A percentile compares a stretch with the other conserved stretches of the same genome.
Evolutionary conservation across 495 filamentous ascomycete species (phyloP).

Genomic region (Thermothielavioides terrestris): DNA sequence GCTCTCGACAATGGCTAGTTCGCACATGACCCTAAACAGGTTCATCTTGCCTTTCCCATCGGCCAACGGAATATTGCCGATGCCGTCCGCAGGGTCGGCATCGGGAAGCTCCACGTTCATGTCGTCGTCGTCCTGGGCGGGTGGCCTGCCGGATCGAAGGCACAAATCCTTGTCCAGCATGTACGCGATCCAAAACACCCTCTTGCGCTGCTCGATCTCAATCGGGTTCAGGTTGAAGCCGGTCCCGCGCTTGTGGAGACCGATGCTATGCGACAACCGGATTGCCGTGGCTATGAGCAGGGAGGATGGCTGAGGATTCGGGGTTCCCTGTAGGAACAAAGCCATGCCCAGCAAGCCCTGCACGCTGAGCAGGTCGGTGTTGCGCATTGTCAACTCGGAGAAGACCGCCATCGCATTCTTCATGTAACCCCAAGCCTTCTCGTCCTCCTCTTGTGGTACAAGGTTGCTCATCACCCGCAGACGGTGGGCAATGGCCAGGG

Average conservation of each 20-base stretch:
- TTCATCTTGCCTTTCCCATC: slow-evolving; percentile 93
- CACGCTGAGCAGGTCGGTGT: slow-evolving; percentile 93
- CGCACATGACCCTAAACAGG: slow-evolving; percentile 82
- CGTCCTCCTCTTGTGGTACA: slow-evolving; percentile 78
- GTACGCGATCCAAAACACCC: slow-evolving; percentile 98
- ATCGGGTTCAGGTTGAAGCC: slow-evolving; percentile 83
- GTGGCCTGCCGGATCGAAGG: slow-evolving; percentile 82
- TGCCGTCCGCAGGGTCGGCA: slow-evolving; percentile 80
- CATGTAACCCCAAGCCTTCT: slow-evolving; percentile 88
- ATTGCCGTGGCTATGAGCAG: slow-evolving; percentile 91
- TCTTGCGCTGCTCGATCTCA: slow-evolving; percentile 89
- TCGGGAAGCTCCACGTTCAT: slow-evolving; percentile 96
- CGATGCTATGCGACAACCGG: slow-evolving; percentile 85
- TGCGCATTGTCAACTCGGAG: slow-evolving; percentile 87
- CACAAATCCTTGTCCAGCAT: slow-evolving; percentile 94
- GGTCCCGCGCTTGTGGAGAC: slow-evolving; percentile 84
- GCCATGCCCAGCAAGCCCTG: slow-evolving; percentile 94
- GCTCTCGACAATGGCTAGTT: slow-evolving; percentile 84
- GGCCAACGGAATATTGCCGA: slow-evolving; percentile 84
- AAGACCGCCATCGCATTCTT: slow-evolving; percentile 94
- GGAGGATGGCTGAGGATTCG: slow-evolving; percentile 92
- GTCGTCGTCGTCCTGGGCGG: slow-evolving; percentile 93
- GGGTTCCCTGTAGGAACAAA: slow-evolving; percentile 91
- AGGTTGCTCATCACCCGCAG: slow-evolving; percentile 93
- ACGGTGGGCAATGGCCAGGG: slow-evolving; percentile 82